Conservation (phyloP, 345 rosid species). For the Anastatica hierochuntica region DNA sequence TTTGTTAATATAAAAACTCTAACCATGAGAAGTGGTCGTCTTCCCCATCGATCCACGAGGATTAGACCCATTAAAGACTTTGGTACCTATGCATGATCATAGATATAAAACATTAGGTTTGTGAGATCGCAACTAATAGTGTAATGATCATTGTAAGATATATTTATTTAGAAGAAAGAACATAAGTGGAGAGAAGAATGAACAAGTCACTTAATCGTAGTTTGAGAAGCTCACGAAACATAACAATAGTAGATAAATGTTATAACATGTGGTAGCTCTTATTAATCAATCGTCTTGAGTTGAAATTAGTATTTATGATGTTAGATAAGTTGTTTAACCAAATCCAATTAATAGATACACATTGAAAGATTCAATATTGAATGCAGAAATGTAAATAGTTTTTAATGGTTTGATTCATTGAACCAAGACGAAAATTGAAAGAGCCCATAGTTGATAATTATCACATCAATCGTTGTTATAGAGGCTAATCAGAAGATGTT, state of each 20-base stretch:
- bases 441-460: too few relatives aligned
- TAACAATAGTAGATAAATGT: too few relatives aligned
- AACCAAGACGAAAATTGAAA: not conserved
- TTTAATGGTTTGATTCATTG: not conserved
- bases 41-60: slow-evolving; percentile 27
- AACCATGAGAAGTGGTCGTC: slow-evolving; percentile 30
- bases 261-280: too few relatives aligned
- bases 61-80: slow-evolving; percentile 25
- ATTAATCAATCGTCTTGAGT: too few relatives aligned
- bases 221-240: too few relatives aligned
- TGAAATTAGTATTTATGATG: too few relatives aligned
- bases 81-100: slow-evolving; percentile 14
- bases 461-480: not conserved
- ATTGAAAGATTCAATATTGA: not conserved
- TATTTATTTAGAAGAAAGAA: not conserved
- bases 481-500: not conserved
- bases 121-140: not conserved
- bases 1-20: not conserved
- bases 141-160: not conserved
- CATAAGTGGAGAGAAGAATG: too few relatives aligned
- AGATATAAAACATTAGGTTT: not conserved
- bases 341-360: too few relatives aligned
- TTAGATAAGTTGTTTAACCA: too few relatives aligned
- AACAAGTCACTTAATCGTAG: too few relatives aligned
- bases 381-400: not conserved